Conservation (phyloP, 2,329 filamentous ascomycete genomes). For the Madurella fahalii region DNA sequence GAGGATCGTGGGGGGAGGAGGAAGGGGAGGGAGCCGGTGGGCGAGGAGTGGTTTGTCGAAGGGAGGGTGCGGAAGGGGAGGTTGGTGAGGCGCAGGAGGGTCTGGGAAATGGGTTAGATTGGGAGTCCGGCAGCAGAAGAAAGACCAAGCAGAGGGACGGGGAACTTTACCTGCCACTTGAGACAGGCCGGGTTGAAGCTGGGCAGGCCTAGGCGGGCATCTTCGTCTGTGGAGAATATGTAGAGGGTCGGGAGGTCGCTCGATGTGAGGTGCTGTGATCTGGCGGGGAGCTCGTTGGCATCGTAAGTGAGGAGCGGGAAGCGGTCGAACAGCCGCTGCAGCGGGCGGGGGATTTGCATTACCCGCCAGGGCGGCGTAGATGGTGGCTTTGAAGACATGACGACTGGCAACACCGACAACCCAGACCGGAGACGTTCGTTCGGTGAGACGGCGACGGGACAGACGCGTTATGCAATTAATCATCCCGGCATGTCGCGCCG, state of each 20-base stretch:
- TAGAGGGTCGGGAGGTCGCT: slow-evolving; percentile 57
- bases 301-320: slow-evolving; percentile 77
- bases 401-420: background rate
- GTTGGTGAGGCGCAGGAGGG: slow-evolving; percentile 73
- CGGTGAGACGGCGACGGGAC: too few relatives aligned
- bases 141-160: background rate
- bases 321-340: slow-evolving; percentile 77
- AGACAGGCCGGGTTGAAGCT: slow-evolving; percentile 91
- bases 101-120: slow-evolving; percentile 43
- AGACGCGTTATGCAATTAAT: too few relatives aligned
- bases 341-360: slow-evolving; percentile 61
- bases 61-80: slow-evolving; percentile 63
- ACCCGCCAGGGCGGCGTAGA: slow-evolving; percentile 25
- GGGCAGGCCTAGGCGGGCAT: slow-evolving; percentile 57
- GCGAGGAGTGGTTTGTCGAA: slow-evolving; percentile 91
- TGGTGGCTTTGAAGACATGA: slow-evolving; percentile 18
- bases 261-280: slow-evolving; percentile 40
- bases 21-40: slow-evolving; percentile 83
- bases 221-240: slow-evolving; percentile 67
- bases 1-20: slow-evolving; percentile 51
- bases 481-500: too few relatives aligned
- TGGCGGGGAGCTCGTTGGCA: slow-evolving; percentile 67
- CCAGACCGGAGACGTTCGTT: background rate
- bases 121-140: slow-evolving; percentile 3
- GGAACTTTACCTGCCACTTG: slow-evolving; percentile 79